Evolutionary conservation across 306 rosid species (phyloP).

Genomic region (Inga oerstediana): DNA sequence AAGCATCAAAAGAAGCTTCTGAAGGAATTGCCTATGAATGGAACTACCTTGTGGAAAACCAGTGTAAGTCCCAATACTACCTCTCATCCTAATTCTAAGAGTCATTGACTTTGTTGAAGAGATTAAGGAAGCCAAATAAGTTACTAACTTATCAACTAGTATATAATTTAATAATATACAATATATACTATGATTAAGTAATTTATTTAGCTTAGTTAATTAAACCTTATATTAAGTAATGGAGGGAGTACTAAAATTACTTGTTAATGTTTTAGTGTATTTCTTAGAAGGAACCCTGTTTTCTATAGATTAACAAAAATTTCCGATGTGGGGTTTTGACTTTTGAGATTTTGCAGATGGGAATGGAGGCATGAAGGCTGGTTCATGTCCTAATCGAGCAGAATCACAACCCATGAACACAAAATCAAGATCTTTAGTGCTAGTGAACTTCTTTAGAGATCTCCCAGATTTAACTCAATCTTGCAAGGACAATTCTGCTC

Average conservation of each 20-base stretch:
- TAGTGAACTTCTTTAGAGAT: conserved; percentile 66
- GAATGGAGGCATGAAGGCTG: conserved; percentile 68
- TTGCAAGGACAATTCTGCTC: conserved; percentile 76
- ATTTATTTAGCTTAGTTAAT: too few relatives aligned
- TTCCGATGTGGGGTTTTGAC: neutral
- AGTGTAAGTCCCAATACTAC: conserved; percentile 56
- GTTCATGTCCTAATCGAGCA: conserved; percentile 67
- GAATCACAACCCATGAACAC: conserved; percentile 63
- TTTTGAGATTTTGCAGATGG: conserved; percentile 54
- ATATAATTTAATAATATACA: too few relatives aligned
- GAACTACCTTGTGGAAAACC: conserved; percentile 87
- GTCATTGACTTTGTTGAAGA: too few relatives aligned
- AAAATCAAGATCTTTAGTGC: conserved; percentile 61
- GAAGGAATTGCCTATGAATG: conserved; percentile 96
- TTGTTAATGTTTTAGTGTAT: neutral
- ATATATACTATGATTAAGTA: too few relatives aligned
- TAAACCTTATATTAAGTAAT: too few relatives aligned
- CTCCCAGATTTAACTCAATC: conserved; percentile 46
- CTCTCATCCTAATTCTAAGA: too few relatives aligned
- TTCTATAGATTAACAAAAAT: neutral
- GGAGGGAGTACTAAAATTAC: too few relatives aligned
- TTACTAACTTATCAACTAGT: too few relatives aligned
- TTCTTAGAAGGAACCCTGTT: neutral
- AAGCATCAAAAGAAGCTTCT: conserved; percentile 66
- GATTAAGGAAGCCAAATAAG: too few relatives aligned